phyloP scores from a whole-genome alignment of 257 asterid genomes.

The Penstemon davidsonii region DNA sequence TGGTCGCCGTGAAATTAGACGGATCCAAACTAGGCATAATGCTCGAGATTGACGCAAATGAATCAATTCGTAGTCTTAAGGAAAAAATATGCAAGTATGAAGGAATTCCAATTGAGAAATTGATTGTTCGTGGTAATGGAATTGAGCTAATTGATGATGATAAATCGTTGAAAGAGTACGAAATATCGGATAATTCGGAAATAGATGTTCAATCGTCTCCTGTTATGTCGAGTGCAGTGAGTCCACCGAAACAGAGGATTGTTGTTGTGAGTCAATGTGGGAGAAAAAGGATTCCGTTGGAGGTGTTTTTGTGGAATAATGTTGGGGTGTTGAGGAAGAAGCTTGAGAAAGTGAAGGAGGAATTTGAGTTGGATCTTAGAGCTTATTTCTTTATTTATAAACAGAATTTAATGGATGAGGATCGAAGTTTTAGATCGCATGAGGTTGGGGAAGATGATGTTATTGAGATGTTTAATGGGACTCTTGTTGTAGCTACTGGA shows the following conservation, averaged over 20 bases:
- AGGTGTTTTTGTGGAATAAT: slow-evolving; percentile 42
- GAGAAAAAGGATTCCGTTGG: slow-evolving; percentile 42
- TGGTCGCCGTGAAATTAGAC: too few species aligned
- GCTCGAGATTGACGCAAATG: slow-evolving; percentile 38
- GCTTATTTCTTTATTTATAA: slow-evolving; percentile 67
- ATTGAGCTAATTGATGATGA: slow-evolving; percentile 41
- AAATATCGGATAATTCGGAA: slow-evolving; percentile 39
- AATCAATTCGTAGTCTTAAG: slow-evolving; percentile 41
- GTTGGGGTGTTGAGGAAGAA: slow-evolving; percentile 54
- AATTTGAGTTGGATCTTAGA: slow-evolving; percentile 45
- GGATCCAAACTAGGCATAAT: slow-evolving; percentile 23
- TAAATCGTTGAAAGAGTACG: slow-evolving; percentile 37
- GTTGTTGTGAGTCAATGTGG: slow-evolving; percentile 35
- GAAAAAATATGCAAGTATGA: slow-evolving; percentile 51
- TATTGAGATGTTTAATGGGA: slow-evolving; percentile 66
- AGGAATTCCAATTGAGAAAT: slow-evolving; percentile 25
- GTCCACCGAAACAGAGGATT: slow-evolving; percentile 34
- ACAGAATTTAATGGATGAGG: slow-evolving; percentile 74
- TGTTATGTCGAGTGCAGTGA: background rate
- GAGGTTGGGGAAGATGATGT: slow-evolving; percentile 58
- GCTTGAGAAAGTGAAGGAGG: slow-evolving; percentile 40
- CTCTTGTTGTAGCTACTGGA: too few species aligned
- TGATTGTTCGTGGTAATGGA: slow-evolving; percentile 41
- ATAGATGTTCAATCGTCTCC: slow-evolving; percentile 29
- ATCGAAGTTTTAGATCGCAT: slow-evolving; percentile 67